These are phyloP conservation scores for Basidioascus undulatus DNA, from an alignment of 768 basidiomycete species.

Conservation along the genomic window DNA sequence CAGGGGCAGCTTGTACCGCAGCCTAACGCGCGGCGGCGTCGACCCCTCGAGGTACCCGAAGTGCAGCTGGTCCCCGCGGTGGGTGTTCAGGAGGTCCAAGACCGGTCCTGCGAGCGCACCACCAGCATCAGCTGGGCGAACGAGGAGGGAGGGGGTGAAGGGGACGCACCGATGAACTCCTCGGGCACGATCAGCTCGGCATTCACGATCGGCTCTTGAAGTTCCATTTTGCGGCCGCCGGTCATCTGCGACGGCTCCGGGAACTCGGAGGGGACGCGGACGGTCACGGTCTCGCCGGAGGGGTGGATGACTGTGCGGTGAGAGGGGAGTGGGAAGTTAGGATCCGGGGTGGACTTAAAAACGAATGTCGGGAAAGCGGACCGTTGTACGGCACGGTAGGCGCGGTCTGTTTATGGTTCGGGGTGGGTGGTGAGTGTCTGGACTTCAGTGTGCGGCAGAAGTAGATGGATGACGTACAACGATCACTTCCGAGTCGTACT, in stretches of 20 bases:
- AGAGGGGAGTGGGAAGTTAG: constrained; percentile 5
- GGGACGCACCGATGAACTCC: too few species aligned
- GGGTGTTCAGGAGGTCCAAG: constrained; percentile 73
- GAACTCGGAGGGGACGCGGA: constrained; percentile 91
- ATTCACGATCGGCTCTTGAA: constrained; percentile 81
- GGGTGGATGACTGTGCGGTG: constrained; percentile 39
- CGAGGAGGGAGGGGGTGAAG: too few species aligned
- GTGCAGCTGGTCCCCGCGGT: constrained; percentile 59
- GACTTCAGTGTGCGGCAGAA: too few species aligned
- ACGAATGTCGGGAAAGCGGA: constrained; percentile 19
- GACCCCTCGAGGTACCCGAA: constrained; percentile 69
- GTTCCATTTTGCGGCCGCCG: constrained; percentile 30
- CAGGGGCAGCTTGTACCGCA: constrained; percentile 64
- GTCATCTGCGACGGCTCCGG: constrained; percentile 61
- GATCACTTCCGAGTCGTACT: constrained; percentile 73
- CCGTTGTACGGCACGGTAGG: constrained; percentile 88
- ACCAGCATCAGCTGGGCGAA: too few species aligned
- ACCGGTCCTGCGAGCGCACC: too few species aligned
- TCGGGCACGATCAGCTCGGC: constrained; percentile 87
- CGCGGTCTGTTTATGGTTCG: too few species aligned
- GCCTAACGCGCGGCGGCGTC: constrained; percentile 42
- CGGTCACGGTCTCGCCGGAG: constrained; percentile 30
- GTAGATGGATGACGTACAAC: too few species aligned
- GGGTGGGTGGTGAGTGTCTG: too few species aligned
- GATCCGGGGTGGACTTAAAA: too few species aligned